Evolutionary conservation across 1,284 basidiomycete species (phyloP), one percentile per base, ranked within the genome.

Genomic region (Naganishia liquefaciens): DNA sequence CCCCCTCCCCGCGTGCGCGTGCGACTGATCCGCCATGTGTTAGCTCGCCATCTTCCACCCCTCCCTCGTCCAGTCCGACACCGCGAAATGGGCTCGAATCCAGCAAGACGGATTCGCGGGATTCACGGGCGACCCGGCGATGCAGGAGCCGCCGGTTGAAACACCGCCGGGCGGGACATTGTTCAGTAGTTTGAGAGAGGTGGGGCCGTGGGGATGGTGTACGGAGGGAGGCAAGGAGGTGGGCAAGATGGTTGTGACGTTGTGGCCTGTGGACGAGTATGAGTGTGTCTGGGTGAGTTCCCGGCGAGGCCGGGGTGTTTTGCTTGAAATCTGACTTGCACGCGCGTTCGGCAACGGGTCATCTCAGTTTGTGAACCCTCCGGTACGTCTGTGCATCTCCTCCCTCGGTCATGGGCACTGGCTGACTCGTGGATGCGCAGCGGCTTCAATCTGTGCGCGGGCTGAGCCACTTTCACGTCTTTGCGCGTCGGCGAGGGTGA

Each of bases 391-490:
- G 28, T 43, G 23, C 37, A 28, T n/a, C 23, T 40, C 11, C 25
- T 21, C 23, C 10, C 25, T 23, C 21, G 21, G 21, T 49, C 25
- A 15, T 21, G 23, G 15, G 9, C 10, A 27, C 39, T 19, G 30
- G 39, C n/a, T 21, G 42, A 11, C 27, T n/a, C 23, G 7, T 7
- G 40, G 46, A 9, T 33, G 37, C 27, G 27, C 54, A 74, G 70
- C 69, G 76, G 2, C 69, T 79, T 3, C 78, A 79, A 70, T 73
- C 71, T 23, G 74, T 79, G 2, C 75, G 72, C 3, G 75, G 75
- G 0, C 73, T 77, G 49, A 74, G 75, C 13, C 78, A 79, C 65
- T 77, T 77, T 66, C 78, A 79, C 67, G 72, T 79, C 37, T 76
- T 79, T 68, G 78, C 76, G 10, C 57, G 55, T 17, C 33, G 21